Conservation (phyloP, 208 protist species). For the Acanthamoeba lenticulata region DNA sequence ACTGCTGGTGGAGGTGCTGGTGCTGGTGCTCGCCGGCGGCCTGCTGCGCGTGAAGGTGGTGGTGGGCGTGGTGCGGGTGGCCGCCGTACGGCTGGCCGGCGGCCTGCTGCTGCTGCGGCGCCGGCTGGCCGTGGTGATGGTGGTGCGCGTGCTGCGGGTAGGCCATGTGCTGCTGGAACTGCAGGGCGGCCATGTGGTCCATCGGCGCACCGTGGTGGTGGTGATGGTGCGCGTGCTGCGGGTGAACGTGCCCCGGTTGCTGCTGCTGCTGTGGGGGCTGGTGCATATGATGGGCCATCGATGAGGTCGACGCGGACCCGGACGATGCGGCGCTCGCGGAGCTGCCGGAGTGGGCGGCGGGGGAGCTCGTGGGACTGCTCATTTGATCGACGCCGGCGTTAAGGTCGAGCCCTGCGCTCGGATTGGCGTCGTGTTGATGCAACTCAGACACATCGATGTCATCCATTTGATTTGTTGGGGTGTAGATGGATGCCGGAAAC, state of each 20-base stretch:
- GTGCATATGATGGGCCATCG: not conserved
- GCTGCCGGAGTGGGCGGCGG: not conserved
- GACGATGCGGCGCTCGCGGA: not conserved
- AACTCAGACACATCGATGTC: constrained; percentile 15
- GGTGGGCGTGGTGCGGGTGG: not conserved
- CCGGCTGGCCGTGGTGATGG: no score
- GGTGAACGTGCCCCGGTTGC: not conserved
- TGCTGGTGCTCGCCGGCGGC: not conserved
- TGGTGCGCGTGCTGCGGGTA: not conserved
- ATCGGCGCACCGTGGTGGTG: not conserved
- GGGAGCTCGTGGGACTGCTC: not conserved
- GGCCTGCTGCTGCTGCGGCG: not conserved
- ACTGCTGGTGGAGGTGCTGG: not conserved
- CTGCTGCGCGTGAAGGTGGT: not conserved
- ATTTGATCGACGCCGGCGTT: not conserved
- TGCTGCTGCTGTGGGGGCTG: not conserved
- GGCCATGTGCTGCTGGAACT: not conserved
- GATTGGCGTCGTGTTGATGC: constrained; percentile 15
- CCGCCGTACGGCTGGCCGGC: not conserved
- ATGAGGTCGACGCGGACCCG: not conserved
- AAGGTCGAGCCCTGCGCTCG: not conserved
- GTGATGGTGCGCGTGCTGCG: not conserved
- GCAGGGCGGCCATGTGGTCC: no score
- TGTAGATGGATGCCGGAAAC: no score
- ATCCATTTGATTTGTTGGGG: no score